phyloP scores from a whole-genome alignment of 495 filamentous ascomycete species.

The Podospora appendiculata region DNA sequence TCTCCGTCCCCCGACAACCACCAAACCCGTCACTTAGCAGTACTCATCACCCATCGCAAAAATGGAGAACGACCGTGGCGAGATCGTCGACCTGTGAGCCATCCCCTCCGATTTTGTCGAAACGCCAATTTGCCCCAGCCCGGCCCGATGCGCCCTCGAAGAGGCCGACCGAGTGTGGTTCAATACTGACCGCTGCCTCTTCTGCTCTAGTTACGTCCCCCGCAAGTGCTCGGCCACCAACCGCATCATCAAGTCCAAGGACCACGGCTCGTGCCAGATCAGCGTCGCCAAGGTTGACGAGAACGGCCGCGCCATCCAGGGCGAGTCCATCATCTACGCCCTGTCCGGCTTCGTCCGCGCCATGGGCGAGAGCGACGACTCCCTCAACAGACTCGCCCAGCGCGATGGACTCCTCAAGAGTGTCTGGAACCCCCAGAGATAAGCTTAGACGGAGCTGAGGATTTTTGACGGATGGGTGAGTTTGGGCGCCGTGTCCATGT shows the following conservation, averaged over 20 bases:
- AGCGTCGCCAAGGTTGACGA: slow-evolving; percentile 93
- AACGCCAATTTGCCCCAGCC: too few relatives aligned
- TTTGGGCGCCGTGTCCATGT: not conserved
- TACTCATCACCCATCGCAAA: slow-evolving; percentile 22
- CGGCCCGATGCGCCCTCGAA: too few relatives aligned
- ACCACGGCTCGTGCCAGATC: slow-evolving; percentile 90
- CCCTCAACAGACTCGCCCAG: slow-evolving; percentile 90
- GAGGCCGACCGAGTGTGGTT: too few relatives aligned
- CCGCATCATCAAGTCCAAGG: slow-evolving; percentile 99
- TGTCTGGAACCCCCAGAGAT: slow-evolving; percentile 86
- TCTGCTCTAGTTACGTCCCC: slow-evolving; percentile 76
- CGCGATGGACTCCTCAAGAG: slow-evolving; percentile 91
- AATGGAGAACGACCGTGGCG: slow-evolving; percentile 53
- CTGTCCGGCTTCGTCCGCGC: slow-evolving; percentile 96
- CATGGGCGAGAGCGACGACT: slow-evolving; percentile 97
- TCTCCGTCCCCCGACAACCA: slow-evolving; percentile 17
- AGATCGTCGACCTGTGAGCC: slow-evolving; percentile 93
- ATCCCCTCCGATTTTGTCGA: not conserved
- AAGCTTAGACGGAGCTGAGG: slow-evolving; percentile 24
- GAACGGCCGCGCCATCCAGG: slow-evolving; percentile 85
- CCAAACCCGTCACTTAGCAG: slow-evolving; percentile 19
- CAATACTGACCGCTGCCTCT: not conserved
- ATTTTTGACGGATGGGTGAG: slow-evolving; percentile 19
- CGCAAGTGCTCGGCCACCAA: slow-evolving; percentile 94
- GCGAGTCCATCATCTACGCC: slow-evolving; percentile 95